These are phyloP conservation scores for Yarrowia alimentaria DNA, from an alignment of 805 yeast genomes.

Conservation along the genomic window DNA sequence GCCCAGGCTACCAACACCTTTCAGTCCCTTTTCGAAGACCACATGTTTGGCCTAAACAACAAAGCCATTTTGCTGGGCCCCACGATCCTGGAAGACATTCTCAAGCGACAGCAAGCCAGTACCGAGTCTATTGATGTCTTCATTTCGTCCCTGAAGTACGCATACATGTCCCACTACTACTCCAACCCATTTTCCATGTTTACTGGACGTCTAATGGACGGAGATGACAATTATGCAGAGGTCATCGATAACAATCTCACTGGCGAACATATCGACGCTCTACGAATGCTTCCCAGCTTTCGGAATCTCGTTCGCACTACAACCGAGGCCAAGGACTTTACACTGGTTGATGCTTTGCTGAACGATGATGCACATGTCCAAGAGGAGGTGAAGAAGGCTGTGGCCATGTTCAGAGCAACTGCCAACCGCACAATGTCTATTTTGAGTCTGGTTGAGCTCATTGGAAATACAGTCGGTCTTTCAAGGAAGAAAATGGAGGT, in stretches of 20 bases:
- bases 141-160: slow-evolving; percentile 36
- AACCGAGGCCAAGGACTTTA: slow-evolving; percentile 33
- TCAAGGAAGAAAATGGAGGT: neutral
- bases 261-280: slow-evolving; percentile 33
- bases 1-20: slow-evolving; percentile 33
- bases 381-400: slow-evolving; percentile 27
- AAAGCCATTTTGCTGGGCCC: slow-evolving; percentile 33
- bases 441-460: slow-evolving; percentile 11
- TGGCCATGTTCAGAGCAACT: slow-evolving; percentile 30
- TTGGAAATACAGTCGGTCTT: neutral
- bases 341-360: slow-evolving; percentile 28
- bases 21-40: slow-evolving; percentile 29
- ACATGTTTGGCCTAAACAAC: slow-evolving; percentile 30
- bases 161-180: slow-evolving; percentile 41
- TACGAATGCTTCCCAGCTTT: slow-evolving; percentile 44
- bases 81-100: slow-evolving; percentile 31
- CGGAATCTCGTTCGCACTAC: slow-evolving; percentile 34
- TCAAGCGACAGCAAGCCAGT: slow-evolving; percentile 32
- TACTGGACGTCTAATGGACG: slow-evolving; percentile 9
- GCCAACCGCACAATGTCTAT: slow-evolving; percentile 9
- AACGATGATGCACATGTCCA: slow-evolving; percentile 28
- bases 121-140: slow-evolving; percentile 35
- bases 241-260: slow-evolving; percentile 15
- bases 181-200: slow-evolving; percentile 41
- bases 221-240: neutral